Conservation (phyloP, 208 protist species). For the Tritrichomonas musculus region DNA sequence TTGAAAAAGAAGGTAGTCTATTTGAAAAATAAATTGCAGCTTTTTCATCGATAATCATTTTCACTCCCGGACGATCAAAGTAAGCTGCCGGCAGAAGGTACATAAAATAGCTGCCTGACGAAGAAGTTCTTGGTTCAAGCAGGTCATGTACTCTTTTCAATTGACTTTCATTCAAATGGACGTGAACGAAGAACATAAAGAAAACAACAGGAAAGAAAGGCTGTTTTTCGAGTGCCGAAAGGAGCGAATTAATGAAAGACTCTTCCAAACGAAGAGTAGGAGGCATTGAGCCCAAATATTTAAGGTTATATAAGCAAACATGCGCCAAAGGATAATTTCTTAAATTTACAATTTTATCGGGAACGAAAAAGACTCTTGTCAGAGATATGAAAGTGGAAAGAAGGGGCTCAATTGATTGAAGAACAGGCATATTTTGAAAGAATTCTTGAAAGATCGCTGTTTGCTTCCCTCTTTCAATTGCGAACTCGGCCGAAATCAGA, state of each 20-base stretch:
- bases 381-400: background rate
- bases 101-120: background rate
- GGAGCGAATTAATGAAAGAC: background rate
- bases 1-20: background rate
- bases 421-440: background rate
- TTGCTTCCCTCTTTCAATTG: background rate
- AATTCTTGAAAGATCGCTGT: background rate
- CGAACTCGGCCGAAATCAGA: background rate
- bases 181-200: background rate
- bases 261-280: background rate
- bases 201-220: background rate
- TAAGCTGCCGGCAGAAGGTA: background rate
- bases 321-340: background rate
- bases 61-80: background rate
- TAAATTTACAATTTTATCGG: background rate
- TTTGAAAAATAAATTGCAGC: background rate
- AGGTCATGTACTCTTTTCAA: background rate
- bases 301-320: background rate
- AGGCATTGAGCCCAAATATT: background rate
- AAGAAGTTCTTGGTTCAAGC: no score
- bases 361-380: background rate
- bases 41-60: background rate
- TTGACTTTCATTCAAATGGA: background rate
- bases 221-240: background rate
- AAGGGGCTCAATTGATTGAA: background rate